A percentile compares a stretch with the other conserved stretches of the same genome.
Conservation (phyloP, 2,329 filamentous ascomycete species). For the Clarireedia paspali region DNA sequence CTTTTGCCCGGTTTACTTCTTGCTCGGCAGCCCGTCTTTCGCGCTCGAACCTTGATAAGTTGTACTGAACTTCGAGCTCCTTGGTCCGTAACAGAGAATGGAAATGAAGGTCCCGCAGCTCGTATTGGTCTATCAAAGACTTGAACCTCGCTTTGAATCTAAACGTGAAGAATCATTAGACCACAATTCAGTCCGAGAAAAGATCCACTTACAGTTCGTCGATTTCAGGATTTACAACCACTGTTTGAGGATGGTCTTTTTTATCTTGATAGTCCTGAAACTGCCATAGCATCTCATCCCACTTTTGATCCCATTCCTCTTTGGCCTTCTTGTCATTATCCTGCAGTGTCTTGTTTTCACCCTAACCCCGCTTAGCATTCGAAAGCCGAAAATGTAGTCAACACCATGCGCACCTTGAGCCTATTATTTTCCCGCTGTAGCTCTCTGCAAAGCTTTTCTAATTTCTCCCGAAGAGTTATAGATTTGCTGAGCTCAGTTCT, state of each 20-base stretch:
- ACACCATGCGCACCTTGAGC: slow-evolving; percentile 61
- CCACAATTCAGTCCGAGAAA: slow-evolving; percentile 6
- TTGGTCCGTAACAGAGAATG: slow-evolving; percentile 87
- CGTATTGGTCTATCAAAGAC: slow-evolving; percentile 93
- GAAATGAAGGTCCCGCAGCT: slow-evolving; percentile 90
- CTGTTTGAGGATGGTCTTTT: slow-evolving; percentile 74
- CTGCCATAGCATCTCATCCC: slow-evolving; percentile 71
- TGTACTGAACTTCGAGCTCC: slow-evolving; percentile 89
- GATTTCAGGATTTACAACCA: slow-evolving; percentile 75
- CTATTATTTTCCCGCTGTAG: slow-evolving; percentile 97
- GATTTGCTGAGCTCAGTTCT: slow-evolving; percentile 87
- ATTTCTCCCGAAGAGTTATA: slow-evolving; percentile 84
- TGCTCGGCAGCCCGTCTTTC: slow-evolving; percentile 82
- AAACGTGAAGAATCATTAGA: slow-evolving; percentile 35
- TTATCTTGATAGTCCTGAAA: slow-evolving; percentile 84
- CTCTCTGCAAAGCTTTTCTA: slow-evolving; percentile 92
- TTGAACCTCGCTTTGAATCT: slow-evolving; percentile 85
- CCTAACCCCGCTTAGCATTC: slow-evolving; percentile 39
- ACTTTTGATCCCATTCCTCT: slow-evolving; percentile 75
- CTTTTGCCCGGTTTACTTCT: slow-evolving; percentile 71
- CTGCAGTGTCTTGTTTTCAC: slow-evolving; percentile 88
- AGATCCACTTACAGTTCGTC: slow-evolving; percentile 64
- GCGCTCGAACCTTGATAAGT: slow-evolving; percentile 80
- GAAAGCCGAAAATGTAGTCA: slow-evolving; percentile 5
- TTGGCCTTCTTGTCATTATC: slow-evolving; percentile 79